These are phyloP conservation scores for Euryodendron excelsum DNA, from an alignment of 148 eudicot genomes.

Conservation along the genomic window DNA sequence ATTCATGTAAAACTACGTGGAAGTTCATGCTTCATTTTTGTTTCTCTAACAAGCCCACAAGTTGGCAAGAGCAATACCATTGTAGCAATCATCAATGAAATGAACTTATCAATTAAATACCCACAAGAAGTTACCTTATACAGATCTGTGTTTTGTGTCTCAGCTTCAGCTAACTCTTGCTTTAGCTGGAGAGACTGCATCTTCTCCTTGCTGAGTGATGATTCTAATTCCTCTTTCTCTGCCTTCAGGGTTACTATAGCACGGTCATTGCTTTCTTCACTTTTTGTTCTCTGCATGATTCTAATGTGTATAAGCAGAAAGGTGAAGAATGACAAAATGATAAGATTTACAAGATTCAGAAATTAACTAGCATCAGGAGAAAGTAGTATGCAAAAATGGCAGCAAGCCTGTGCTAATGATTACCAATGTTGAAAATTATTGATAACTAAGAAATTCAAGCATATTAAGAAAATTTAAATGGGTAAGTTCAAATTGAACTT, in stretches of 20 bases:
- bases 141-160: slow-evolving; percentile 64
- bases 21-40: not conserved
- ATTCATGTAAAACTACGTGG: not conserved
- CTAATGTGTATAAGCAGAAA: slow-evolving; percentile 5
- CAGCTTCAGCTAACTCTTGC: slow-evolving; percentile 80
- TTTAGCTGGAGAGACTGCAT: slow-evolving; percentile 61
- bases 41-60: slow-evolving; percentile 3
- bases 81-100: not conserved
- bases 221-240: slow-evolving; percentile 76
- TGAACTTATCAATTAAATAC: not conserved
- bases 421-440: not conserved
- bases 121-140: slow-evolving; percentile 55
- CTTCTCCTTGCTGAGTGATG: slow-evolving; percentile 60
- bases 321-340: not conserved
- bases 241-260: slow-evolving; percentile 52
- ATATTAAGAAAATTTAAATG: not conserved
- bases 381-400: not conserved
- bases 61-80: not conserved
- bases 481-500: not conserved
- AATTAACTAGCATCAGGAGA: not conserved
- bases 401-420: not conserved
- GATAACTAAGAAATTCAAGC: slow-evolving; percentile 9
- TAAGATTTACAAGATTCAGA: slow-evolving; percentile 13
- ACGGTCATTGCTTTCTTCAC: slow-evolving; percentile 46
- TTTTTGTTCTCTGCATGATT: slow-evolving; percentile 49